Evolutionary conservation across 768 basidiomycete genomes (phyloP).

Genomic region (Crassisporium funariophilum): DNA sequence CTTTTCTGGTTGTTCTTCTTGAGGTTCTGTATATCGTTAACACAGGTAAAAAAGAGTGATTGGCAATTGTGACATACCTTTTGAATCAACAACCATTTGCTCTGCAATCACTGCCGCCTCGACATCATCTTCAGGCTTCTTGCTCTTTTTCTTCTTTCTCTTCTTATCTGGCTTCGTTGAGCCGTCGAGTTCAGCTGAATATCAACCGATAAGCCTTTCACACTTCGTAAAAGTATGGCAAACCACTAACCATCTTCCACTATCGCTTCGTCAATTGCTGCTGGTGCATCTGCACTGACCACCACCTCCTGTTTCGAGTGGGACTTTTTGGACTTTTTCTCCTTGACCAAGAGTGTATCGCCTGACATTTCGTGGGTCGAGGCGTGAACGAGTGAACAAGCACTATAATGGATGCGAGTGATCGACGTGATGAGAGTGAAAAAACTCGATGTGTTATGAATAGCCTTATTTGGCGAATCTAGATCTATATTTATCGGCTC

Average conservation of each 20-base stretch:
- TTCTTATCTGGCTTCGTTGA: conserved; percentile 13
- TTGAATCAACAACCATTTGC: conserved; percentile 18
- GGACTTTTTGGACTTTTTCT: conserved; percentile 27
- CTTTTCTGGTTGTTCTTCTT: conserved; percentile 21
- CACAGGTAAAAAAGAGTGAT: not conserved
- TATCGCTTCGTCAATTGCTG: not conserved
- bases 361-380: too few relatives aligned
- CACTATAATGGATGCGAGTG: too few relatives aligned
- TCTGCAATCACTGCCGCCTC: conserved; percentile 11
- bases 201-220: not conserved
- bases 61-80: conserved; percentile 18
- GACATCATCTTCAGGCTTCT: conserved; percentile 23
- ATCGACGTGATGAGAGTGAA: too few relatives aligned
- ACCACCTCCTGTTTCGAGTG: conserved; percentile 27
- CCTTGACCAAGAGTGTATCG: conserved; percentile 20
- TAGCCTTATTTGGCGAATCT: too few relatives aligned
- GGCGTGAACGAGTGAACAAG: too few relatives aligned
- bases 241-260: conserved; percentile 10
- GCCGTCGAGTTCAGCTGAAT: conserved; percentile 10
- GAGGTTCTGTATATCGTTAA: conserved; percentile 3
- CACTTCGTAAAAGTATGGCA: too few relatives aligned
- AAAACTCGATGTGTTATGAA: too few relatives aligned
- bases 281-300: conserved; percentile 4
- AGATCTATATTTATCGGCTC: too few relatives aligned
- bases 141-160: conserved; percentile 27